Base-by-base conservation (phyloP, 129 eudicot genomes). In the Helianthus tuberosus region DNA sequence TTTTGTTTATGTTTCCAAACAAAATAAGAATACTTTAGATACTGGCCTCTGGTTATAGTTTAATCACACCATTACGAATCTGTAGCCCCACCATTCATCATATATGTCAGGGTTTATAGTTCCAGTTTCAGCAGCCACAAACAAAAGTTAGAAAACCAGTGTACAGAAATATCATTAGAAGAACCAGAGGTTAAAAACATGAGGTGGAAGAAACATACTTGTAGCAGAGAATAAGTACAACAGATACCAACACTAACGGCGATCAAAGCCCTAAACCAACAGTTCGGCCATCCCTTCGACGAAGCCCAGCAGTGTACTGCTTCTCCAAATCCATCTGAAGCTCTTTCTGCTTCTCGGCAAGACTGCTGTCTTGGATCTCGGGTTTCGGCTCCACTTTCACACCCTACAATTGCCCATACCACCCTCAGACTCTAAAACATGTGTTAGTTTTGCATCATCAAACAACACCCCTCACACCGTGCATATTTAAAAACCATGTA, bases 361-460 rank as follows among this genome's bases (percentile, higher is more conserved):
- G 79, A 12, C 67, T 36, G 68, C 69, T 62, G 47, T 84, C 82
- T 71, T 80, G 84, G 20, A 68, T 71, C 66, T 80, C 83, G 20
- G 86, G 74, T 81, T 92, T 82, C 41, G 46, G 68, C 50, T 85
- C 96, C 81, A 74, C 87, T 77, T 93, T 93, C 75, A 93, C 97
- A 80, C 98, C 98, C 98, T 93, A 93, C 98, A 93, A 93, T 84
- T 83, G 87, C 90, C 91, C 89, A 89, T 79, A 85, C 81, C 96
- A 93, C 88, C 97, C 97, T 93, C 98, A 93, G 98, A 93, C 93
- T 93, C 98, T 90, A 88, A 93, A 93, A 93, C 43, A 72, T 49
- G 96, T 88, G 96, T 93, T 80, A 93, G 98, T 89, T 92, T 80
- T 87, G 92, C 88, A 86, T 64, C 75, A 52, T 57, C 70, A 65